These are phyloP conservation scores for Lasiosphaeria ovina DNA, from an alignment of 495 filamentous ascomycete genomes.

Conservation along the genomic window DNA sequence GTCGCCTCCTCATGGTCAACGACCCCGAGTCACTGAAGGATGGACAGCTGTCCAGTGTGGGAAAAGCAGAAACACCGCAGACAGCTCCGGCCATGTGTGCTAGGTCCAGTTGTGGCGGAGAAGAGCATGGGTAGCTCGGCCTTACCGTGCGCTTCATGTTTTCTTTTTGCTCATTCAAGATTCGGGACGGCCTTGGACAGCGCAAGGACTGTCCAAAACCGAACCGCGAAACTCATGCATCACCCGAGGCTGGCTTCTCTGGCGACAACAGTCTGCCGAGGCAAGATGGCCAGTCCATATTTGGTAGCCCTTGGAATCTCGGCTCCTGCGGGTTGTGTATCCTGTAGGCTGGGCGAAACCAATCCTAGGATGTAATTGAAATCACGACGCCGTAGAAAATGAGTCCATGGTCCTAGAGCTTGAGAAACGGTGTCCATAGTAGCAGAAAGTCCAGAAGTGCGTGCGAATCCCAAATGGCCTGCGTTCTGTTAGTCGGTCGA, in stretches of 20 bases:
- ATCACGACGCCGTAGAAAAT: not conserved
- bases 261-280: not conserved
- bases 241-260: not conserved
- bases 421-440: not conserved
- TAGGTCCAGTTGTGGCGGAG: not conserved
- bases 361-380: not conserved
- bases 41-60: not conserved
- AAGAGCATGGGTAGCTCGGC: slow-evolving; percentile 6
- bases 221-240: not conserved
- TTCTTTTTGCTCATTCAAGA: not conserved
- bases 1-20: too few species aligned
- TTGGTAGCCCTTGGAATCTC: not conserved
- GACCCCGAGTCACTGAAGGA: too few species aligned
- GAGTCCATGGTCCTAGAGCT: not conserved
- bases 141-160: slow-evolving; percentile 6
- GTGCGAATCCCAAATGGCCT: slow-evolving; percentile 11
- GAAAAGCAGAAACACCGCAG: not conserved
- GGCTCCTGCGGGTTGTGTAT: not conserved
- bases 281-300: not conserved
- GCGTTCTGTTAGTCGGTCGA: slow-evolving; percentile 27
- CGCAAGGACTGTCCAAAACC: too few species aligned
- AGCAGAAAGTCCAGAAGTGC: not conserved
- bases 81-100: not conserved
- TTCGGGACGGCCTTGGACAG: not conserved
- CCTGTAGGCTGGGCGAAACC: not conserved